Base-by-base conservation (phyloP, 495 filamentous ascomycete genomes). In the Hypoxylon trugodes region DNA sequence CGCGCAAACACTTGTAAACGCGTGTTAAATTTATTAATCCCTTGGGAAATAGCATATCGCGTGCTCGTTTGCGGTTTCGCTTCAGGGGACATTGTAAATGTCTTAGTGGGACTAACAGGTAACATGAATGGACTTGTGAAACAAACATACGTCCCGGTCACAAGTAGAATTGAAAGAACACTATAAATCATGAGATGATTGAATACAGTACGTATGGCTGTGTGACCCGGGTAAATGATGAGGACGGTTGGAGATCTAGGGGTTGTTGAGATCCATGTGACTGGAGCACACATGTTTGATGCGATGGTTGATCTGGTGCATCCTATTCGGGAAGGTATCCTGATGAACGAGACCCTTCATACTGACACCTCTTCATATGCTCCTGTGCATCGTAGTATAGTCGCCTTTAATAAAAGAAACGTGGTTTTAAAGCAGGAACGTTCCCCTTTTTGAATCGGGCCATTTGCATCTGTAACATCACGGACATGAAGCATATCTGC, bases 231-330 rank as follows among this genome's bases (percentile, higher is more conserved):
- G 9, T 40, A 18, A 9, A 3, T 58, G 54, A 58, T 33, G 43
- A 48, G 16, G 24, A 21, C 41, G 32, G 35, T 59, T 59, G 54
- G 43, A 49, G 43, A 49, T 42, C 35, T 35, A 28, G n/a, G n/a
- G n/a, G n/a, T n/a, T n/a, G n/a, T n/a, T n/a, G n/a, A n/a, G 25
- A 32, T 36, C 35, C 55, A 59, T 49, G 45, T 59, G 55, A 59
- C 36, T 47, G 6, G 30, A 35, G 36, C 36, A 50, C 53, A 47
- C 41, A 46, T 5, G 13, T 12, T 16, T 21, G 15, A 58, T 30
- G 43, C 16, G 30, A 53, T 25, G 36, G 32, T 57, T 56, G 45
- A 30, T 6, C 19, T 50, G 43, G 30, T 26, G 22, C 15, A 48
- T 46, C 46, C 38, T 25, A 45, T 51, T 63, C 21, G 4, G 52